Evolutionary conservation across 148 eudicot species (phyloP).

Genomic region (Rhododendron simsii): DNA sequence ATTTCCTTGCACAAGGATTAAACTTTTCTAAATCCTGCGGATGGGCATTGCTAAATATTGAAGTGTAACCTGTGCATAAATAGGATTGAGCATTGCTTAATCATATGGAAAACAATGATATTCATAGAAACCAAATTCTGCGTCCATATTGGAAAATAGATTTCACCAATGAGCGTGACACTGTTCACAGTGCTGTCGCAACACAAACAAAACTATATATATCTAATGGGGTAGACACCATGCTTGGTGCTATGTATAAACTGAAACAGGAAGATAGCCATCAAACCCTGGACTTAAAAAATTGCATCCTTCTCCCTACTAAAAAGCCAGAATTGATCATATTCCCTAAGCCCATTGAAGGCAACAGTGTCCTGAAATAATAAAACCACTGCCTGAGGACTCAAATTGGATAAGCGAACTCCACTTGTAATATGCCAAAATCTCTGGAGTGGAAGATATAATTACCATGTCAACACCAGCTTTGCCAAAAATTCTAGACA

Average conservation of each 20-base stretch:
- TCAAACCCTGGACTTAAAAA: neutral
- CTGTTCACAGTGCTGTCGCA: neutral
- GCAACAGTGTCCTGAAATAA: neutral
- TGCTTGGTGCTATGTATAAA: neutral
- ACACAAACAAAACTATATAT: neutral
- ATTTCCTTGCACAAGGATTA: neutral
- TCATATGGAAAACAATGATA: neutral
- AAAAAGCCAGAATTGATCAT: neutral
- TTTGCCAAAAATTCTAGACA: constrained; percentile 1
- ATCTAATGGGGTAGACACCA: neutral
- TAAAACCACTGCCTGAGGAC: neutral
- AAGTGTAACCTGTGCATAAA: neutral
- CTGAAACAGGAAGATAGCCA: neutral
- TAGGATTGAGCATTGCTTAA: neutral
- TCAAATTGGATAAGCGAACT: neutral
- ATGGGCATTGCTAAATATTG: neutral
- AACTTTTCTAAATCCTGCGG: neutral
- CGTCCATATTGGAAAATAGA: neutral
- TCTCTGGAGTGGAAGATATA: neutral
- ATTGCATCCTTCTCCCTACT: neutral
- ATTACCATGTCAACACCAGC: neutral
- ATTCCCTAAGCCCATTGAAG: neutral
- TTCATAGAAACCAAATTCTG: neutral
- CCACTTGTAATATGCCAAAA: neutral
- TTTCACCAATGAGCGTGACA: neutral